Conservation (phyloP, 202 grass and related monocot species). For the Panicum virgatum region DNA sequence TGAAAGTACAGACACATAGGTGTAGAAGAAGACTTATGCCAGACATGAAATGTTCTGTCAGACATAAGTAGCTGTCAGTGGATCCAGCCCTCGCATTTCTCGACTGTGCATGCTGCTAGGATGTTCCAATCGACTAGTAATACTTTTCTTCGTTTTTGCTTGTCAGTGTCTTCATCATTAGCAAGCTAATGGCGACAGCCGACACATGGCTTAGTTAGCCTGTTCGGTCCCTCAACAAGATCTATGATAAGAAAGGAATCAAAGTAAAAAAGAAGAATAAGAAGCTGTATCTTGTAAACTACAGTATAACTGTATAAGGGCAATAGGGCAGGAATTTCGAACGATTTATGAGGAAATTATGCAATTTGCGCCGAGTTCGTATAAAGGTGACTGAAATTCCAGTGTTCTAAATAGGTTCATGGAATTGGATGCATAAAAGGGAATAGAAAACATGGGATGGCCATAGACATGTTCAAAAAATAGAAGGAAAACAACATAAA, state of each 20-base stretch:
- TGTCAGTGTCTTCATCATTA: conserved; percentile 23
- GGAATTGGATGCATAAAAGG: neutral
- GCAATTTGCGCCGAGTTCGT: neutral
- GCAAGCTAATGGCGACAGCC: conserved; percentile 6
- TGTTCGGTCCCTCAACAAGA: conserved; percentile 21
- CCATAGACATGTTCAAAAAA: neutral
- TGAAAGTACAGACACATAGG: neutral
- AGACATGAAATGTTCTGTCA: conserved; percentile 17
- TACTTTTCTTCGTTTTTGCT: neutral
- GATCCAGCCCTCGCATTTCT: neutral
- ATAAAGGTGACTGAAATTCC: neutral
- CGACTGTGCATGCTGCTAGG: conserved; percentile 5
- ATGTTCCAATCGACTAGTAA: neutral
- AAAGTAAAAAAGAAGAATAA: neutral
- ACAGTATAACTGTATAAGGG: too few species aligned
- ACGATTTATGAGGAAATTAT: neutral
- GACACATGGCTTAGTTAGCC: conserved; percentile 7
- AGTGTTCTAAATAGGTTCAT: neutral
- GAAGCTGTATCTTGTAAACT: neutral
- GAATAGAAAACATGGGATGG: neutral
- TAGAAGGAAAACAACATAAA: neutral
- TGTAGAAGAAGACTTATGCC: neutral
- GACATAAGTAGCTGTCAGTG: conserved; percentile 9
- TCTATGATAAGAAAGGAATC: conserved; percentile 10
- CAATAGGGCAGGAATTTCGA: neutral